Evolutionary conservation across 805 yeast species (phyloP), one percentile per base, ranked within the genome.

Genomic region (Torulaspora franciscae): DNA sequence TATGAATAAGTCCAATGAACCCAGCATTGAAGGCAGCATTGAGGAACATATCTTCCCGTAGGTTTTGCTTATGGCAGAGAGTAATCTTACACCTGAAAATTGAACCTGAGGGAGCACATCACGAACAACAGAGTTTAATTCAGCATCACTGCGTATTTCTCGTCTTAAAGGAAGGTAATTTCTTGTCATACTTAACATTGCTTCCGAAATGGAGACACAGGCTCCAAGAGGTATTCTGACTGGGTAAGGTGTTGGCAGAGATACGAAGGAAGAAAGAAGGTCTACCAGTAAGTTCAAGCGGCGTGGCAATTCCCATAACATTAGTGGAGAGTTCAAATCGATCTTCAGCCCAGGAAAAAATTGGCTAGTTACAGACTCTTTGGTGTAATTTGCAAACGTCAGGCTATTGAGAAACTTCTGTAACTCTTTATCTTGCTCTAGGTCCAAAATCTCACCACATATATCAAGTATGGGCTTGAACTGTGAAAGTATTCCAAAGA

Each of bases 181-280:
- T 10, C 74, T 64, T 51, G 81, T 79, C 46, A 86, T 62, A 13
- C 81, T 71, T 46, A 77, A 63, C 11, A 82, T 56, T 9, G 80
- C 65, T 54, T 83, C 88, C 17, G 72, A 67, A 39, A 81, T 48
- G 7, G 69, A 59, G 4, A 83, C 57, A 2, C 83, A 58, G 36
- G 66, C 55, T 1, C 91, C 90, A 10, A 86, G 50, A 2, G 95
- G 93, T 6, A 85, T 71, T 49, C 73, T 69, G 7, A 81, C 73
- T 9, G 80, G 68, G 53, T 69, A 73, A 32, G 75, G 77, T 1
- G 88, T 79, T 22, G 78, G 74, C 6, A 77, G 67, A 3, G 73
- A 64, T 27, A 79, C 58, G 46, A 74, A 76, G 2, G 75, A 64
- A 46, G 60, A 51, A 50, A 84, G 42, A 44, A 82, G 46, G 25